Evolutionary conservation across 345 rosid genomes (phyloP), one percentile per base, ranked within the genome.

Genomic region (Arabidopsis arenosa): DNA sequence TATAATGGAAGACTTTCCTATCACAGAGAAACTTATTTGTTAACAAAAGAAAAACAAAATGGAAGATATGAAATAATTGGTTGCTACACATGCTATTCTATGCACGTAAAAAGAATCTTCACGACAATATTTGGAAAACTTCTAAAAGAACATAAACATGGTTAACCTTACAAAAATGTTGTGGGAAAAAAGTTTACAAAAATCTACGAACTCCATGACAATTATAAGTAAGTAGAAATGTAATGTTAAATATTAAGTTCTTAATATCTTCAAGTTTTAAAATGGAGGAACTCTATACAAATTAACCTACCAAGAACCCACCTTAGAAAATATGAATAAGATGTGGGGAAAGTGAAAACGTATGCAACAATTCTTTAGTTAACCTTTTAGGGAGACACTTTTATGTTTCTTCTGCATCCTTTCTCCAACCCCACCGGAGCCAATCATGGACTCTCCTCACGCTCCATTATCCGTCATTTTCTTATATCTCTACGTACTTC

Each of bases 351-450:
- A 64, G 41, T 64, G 41, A 15, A 64, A 64, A 64, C 56, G 41
- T 64, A 17, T 26, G 12, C 5, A 63, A 63, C 40, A 64, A 64
- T 64, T 44, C 13, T 63, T 43, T 26, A n/a, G 48, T 43, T 13
- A 63, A 43, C 39, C 55, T 15, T 45, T 47, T 47, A 64, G 69
- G 55, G 69, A 63, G 68, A 64, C 69, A 64, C n/a, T 64, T 30
- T 47, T 47, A 32, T 32, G 69, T 47, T 33, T 21, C 56, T 33
- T 47, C 53, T 47, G 69, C 69, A 47, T n/a, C 15, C 30, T 15
- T 32, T 45, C 69, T 64, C 26, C 41, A 45, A 47, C 15, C 69
- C 69, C 43, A 64, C 43, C 5, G 15, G 15, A 47, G 28, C 56
- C 69, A 64, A 64, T 64, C 69, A 64, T 64, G 56, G 41, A 64